phyloP scores from a whole-genome alignment of 2,329 filamentous ascomycete species.

The Chalaropsis thielavioides region DNA sequence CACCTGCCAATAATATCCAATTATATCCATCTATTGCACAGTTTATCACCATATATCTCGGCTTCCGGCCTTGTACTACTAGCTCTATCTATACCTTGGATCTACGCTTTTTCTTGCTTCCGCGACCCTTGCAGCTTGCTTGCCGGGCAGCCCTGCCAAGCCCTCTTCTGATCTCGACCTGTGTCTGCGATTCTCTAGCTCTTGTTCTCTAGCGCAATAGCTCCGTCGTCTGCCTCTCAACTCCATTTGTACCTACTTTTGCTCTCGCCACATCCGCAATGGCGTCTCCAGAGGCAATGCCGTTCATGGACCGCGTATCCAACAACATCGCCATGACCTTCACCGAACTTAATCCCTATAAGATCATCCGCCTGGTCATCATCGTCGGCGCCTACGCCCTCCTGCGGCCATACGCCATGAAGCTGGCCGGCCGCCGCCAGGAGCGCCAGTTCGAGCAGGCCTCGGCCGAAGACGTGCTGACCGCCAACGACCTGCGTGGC shows the following conservation, averaged over 20 bases:
- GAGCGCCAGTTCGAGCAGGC: conserved; percentile 50
- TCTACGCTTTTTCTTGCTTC: neutral
- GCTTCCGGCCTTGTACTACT: too few species aligned
- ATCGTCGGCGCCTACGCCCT: conserved; percentile 61
- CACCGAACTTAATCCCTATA: conserved; percentile 35
- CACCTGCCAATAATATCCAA: neutral
- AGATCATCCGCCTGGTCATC: conserved; percentile 54
- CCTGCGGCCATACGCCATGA: conserved; percentile 59
- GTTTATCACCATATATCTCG: too few species aligned
- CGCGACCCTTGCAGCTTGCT: neutral
- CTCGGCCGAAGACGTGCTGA: conserved; percentile 41
- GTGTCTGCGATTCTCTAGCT: neutral
- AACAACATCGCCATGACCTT: conserved; percentile 39
- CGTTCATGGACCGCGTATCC: conserved; percentile 15
- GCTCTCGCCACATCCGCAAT: neutral
- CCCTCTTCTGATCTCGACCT: neutral
- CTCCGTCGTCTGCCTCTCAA: too few species aligned
- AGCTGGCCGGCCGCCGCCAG: conserved; percentile 47
- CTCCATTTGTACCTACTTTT: neutral
- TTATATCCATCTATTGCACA: neutral
- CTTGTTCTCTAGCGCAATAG: neutral
- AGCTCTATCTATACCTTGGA: neutral
- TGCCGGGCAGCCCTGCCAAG: neutral
- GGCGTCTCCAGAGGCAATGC: conserved; percentile 8
- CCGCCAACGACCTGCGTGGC: conserved; percentile 50